Percentiles rank a stretch among this genome's conserved stretches.
Conservation (phyloP, 108 stramenopile genomes). For the Cyclostephanos invisitatus region DNA sequence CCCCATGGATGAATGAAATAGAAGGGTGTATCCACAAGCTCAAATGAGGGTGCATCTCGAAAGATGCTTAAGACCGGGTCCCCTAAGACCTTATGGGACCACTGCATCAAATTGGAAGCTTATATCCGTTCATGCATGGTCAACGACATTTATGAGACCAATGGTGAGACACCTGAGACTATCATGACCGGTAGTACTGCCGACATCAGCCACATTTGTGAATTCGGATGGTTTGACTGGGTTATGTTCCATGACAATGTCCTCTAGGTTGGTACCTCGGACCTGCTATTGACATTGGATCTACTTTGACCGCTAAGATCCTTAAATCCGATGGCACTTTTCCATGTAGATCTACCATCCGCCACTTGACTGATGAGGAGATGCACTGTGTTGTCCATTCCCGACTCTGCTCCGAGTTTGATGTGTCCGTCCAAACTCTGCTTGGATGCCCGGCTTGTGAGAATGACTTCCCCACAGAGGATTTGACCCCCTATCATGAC, state of each 20-base stretch:
- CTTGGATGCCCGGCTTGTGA: neutral
- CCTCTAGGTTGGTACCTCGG: constrained; percentile 23
- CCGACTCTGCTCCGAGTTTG: neutral
- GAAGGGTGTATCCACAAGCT: constrained; percentile 27
- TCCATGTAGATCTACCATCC: constrained; percentile 1
- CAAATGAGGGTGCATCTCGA: constrained; percentile 12
- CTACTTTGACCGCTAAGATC: constrained; percentile 18
- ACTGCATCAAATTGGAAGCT: constrained; percentile 25
- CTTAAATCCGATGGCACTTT: constrained; percentile 17
- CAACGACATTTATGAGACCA: constrained; percentile 11
- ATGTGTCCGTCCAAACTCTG: neutral
- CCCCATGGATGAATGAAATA: constrained; percentile 18
- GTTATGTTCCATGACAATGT: constrained; percentile 1
- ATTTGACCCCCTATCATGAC: neutral
- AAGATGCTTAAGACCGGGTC: constrained; percentile 7
- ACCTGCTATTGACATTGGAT: constrained; percentile 25
- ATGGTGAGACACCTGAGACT: neutral
- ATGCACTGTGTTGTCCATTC: no score
- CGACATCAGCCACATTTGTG: no score
- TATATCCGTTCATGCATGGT: constrained; percentile 5
- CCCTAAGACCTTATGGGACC: constrained; percentile 31
- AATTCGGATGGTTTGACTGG: no score
- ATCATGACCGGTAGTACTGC: constrained; percentile 25
- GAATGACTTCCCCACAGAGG: constrained; percentile 1
- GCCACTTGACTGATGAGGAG: constrained; percentile 11